These are phyloP conservation scores for Curvularia spicifera DNA, from an alignment of 2,329 filamentous ascomycete genomes.

Conservation along the genomic window DNA sequence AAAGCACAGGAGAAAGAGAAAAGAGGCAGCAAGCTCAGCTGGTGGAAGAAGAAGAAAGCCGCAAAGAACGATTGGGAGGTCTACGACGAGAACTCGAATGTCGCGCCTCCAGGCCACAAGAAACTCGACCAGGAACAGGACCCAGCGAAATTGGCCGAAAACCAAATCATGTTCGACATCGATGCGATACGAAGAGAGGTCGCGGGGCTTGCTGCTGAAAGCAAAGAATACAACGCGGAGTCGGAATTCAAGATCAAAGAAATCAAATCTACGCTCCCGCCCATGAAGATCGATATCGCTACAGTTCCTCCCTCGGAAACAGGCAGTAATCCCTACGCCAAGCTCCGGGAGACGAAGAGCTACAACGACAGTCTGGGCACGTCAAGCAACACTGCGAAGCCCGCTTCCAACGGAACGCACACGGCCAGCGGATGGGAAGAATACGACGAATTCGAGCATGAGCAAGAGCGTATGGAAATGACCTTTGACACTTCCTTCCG, in stretches of 20 bases:
- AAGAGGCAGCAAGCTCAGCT: constrained; percentile 63
- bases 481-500: constrained; percentile 53
- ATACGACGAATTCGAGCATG: constrained; percentile 46
- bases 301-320: constrained; percentile 25
- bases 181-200: constrained; percentile 78
- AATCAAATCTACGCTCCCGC: constrained; percentile 84
- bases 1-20: constrained; percentile 63
- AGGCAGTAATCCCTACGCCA: constrained; percentile 27
- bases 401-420: constrained; percentile 25
- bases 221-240: constrained; percentile 42
- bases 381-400: constrained; percentile 14
- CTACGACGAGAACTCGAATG: constrained; percentile 69
- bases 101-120: constrained; percentile 14
- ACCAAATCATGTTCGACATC: constrained; percentile 84
- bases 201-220: constrained; percentile 78
- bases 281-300: constrained; percentile 74
- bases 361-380: constrained; percentile 47
- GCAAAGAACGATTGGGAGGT: constrained; percentile 93
- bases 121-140: constrained; percentile 52
- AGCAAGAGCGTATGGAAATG: constrained; percentile 49
- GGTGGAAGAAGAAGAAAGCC: constrained; percentile 82
- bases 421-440: constrained; percentile 36
- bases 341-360: constrained; percentile 51
- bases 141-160: constrained; percentile 59
- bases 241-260: constrained; percentile 70